These are phyloP conservation scores for Fusarium gaditjirri DNA, from an alignment of 2,329 filamentous ascomycete genomes.

Conservation along the genomic window DNA sequence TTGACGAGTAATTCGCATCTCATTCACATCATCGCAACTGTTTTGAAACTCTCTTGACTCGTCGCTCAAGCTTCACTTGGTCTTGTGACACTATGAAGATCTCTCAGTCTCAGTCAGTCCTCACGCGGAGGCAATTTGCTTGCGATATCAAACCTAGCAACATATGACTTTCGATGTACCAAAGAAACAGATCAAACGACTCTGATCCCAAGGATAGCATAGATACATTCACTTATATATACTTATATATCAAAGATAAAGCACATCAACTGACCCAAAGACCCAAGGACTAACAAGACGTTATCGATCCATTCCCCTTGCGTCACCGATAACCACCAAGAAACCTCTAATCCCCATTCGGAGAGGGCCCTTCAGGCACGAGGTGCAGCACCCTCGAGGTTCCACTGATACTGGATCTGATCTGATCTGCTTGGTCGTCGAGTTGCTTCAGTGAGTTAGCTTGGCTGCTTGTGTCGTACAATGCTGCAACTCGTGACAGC, in stretches of 20 bases:
- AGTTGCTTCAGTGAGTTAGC: constrained; percentile 17
- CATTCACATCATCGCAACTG: neutral
- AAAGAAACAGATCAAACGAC: constrained; percentile 31
- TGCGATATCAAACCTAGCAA: constrained; percentile 1
- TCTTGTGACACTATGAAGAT: constrained; percentile 31
- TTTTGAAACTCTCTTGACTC: constrained; percentile 10
- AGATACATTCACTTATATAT: neutral
- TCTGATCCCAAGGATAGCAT: neutral
- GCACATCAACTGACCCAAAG: constrained; percentile 29
- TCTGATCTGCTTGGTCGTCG: constrained; percentile 7
- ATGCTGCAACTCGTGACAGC: constrained; percentile 31
- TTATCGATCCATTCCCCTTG: constrained; percentile 24
- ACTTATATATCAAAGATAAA: constrained; percentile 1
- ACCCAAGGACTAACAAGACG: constrained; percentile 11
- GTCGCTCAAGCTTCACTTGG: neutral
- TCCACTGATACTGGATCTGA: constrained; percentile 22
- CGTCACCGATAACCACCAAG: constrained; percentile 28
- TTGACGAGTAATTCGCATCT: neutral
- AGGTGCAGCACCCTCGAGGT: constrained; percentile 7
- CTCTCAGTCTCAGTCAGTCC: neutral
- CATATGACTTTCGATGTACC: constrained; percentile 16
- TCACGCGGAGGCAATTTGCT: constrained; percentile 13
- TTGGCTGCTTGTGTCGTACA: constrained; percentile 14
- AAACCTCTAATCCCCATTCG: constrained; percentile 32
- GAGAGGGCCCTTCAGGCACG: constrained; percentile 21